Evolutionary conservation across 495 filamentous ascomycete species (phyloP).

Genomic region (Hamigera avellanea): DNA sequence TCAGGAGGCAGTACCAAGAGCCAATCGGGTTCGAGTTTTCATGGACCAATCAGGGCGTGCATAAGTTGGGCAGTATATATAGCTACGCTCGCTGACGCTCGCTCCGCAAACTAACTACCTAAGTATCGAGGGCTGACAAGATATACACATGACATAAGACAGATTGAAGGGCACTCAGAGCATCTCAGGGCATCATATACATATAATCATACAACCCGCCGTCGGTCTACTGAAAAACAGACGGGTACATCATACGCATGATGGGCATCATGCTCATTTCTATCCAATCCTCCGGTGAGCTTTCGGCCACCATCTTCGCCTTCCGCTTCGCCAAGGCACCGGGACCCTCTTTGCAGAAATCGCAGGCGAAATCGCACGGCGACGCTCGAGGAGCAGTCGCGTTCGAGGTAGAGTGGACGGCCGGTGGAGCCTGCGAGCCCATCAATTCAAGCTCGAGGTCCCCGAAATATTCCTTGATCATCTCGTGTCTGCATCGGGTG

Average conservation of each 20-base stretch:
- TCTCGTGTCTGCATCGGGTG: slow-evolving; percentile 56
- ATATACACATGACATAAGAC: too few species aligned
- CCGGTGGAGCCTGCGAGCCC: slow-evolving; percentile 23
- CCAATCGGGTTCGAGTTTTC: too few species aligned
- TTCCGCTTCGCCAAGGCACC: slow-evolving; percentile 51
- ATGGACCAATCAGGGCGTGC: too few species aligned
- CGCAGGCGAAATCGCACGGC: slow-evolving; percentile 76
- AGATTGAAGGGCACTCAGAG: too few species aligned
- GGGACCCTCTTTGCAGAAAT: slow-evolving; percentile 70
- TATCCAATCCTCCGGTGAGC: slow-evolving; percentile 6
- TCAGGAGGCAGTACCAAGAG: too few species aligned
- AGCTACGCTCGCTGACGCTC: too few species aligned
- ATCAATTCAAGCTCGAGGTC: slow-evolving; percentile 41
- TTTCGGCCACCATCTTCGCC: slow-evolving; percentile 19
- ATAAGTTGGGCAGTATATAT: too few species aligned
- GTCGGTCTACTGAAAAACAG: slow-evolving; percentile 5
- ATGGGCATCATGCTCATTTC: slow-evolving; percentile 5
- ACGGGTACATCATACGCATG: slow-evolving; percentile 12
- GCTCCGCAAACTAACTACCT: too few species aligned
- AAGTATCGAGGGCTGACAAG: too few species aligned
- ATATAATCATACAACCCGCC: slow-evolving; percentile 1
- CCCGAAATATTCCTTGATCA: slow-evolving; percentile 74
- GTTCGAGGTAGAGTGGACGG: slow-evolving; percentile 4
- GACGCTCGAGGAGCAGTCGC: slow-evolving; percentile 8
- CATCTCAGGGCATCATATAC: background rate